Evolutionary conservation across 495 filamentous ascomycete species (phyloP), one percentile per base, ranked within the genome.

Genomic region (Aspergillus asperescens): DNA sequence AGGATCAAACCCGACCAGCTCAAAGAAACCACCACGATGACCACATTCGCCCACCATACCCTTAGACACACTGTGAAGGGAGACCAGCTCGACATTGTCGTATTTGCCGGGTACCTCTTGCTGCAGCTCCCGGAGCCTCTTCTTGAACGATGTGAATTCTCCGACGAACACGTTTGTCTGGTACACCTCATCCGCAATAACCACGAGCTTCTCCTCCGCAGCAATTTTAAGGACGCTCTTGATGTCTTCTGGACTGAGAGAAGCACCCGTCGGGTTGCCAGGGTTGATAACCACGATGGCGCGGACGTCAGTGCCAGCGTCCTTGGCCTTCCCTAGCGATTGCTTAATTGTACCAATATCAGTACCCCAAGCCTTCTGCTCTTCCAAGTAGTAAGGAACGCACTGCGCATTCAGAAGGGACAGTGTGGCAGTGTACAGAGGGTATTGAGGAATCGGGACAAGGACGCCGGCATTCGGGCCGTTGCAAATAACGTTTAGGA

Each of bases 1-100:
- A 10, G 83, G 78, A 66, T 93, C 84, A 69, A 98, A 97, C 52
- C 87, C 87, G 48, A 87, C 79, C 49, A 98, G 81, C 73, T 98
- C 93, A 65, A 96, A 97, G 75, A 93, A 98, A 42, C 93, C 93
- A 55, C 90, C 94, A 34, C 93, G 88, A 72, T 98, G 93, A 32
- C 93, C 94, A 64, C 92, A 97, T 73, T 97, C 92, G 60, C 92
- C 92, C 9, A 96, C 88, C 91, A 97, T 96, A 60, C 92, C 92
- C 81, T 97, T 97, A 55, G 88, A 93, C 51, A 86, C 76, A 58
- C 85, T 89, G 75, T 93, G 88, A 34, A 93, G 77, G 8, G 86
- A 94, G 19, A 83, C 90, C 48, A 98, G 79, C 70, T 97, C 92
- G 50, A 97, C 74, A 53, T 84, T 66, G 69, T 92, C 88, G 75